Evolutionary conservation across 2,329 filamentous ascomycete species (phyloP).

Genomic region (Trichoderma oligosporum): DNA sequence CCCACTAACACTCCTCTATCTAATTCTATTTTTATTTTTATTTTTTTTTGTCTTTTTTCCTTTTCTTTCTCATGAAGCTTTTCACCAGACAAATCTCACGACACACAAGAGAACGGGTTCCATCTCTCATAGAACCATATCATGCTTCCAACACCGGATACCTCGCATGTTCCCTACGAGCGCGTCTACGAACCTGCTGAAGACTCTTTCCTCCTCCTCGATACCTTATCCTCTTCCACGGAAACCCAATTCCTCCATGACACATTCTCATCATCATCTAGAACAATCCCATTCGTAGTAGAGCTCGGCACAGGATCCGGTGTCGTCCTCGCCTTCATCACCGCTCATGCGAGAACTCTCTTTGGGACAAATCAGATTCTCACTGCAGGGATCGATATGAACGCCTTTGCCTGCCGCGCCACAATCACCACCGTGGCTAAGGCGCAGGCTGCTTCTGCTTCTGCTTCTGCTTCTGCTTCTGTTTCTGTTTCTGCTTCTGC

Average conservation of each 20-base stretch:
- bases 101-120: background rate
- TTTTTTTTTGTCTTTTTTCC: no score
- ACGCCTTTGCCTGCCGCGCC: conserved; percentile 74
- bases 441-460: conserved; percentile 35
- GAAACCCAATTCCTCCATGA: conserved; percentile 66
- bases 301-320: conserved; percentile 92
- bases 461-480: conserved; percentile 26
- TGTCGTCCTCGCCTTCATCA: conserved; percentile 84
- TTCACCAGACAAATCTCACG: conserved; percentile 1
- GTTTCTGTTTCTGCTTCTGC: conserved; percentile 32
- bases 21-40: no score
- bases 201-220: conserved; percentile 90
- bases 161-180: conserved; percentile 83
- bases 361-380: conserved; percentile 70
- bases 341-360: conserved; percentile 67
- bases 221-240: conserved; percentile 72
- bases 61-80: conserved; percentile 20
- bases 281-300: conserved; percentile 52
- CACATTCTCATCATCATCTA: conserved; percentile 48
- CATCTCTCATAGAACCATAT: conserved; percentile 2
- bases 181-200: conserved; percentile 93
- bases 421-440: conserved; percentile 65
- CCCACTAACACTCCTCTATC: conserved; percentile 20
- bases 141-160: conserved; percentile 93
- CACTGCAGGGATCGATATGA: conserved; percentile 78